phyloP scores from a whole-genome alignment of 352 stramenopile genomes.

The Globisporangium perplexum region DNA sequence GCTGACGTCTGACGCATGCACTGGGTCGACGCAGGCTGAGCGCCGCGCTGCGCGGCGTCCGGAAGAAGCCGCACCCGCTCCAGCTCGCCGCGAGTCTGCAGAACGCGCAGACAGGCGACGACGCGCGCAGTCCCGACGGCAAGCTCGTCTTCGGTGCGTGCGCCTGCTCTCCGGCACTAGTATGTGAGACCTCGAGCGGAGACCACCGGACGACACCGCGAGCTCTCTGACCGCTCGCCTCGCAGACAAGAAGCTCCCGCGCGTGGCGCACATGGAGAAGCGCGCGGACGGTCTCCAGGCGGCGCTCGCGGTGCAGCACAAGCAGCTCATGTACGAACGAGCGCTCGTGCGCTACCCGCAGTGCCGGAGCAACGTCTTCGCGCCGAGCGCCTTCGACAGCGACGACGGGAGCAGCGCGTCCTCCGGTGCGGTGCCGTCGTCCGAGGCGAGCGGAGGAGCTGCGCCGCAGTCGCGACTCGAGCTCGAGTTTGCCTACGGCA shows the following conservation, averaged over 20 bases:
- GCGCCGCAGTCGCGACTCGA: constrained; percentile 35
- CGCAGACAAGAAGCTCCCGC: constrained; percentile 61
- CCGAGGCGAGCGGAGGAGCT: background rate
- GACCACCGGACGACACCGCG: too few species aligned
- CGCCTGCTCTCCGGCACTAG: background rate
- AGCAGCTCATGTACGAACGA: constrained; percentile 58
- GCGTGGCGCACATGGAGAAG: constrained; percentile 69
- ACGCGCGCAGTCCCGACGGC: constrained; percentile 38
- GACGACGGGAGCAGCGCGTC: background rate
- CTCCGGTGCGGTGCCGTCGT: background rate
- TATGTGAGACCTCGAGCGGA: too few species aligned
- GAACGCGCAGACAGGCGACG: constrained; percentile 16
- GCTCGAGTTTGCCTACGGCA: constrained; percentile 57
- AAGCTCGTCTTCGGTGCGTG: constrained; percentile 59
- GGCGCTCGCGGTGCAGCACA: constrained; percentile 42
- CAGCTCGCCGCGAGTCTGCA: constrained; percentile 26
- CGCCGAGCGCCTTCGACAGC: constrained; percentile 42
- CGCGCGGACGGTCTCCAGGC: constrained; percentile 31
- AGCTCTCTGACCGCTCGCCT: background rate
- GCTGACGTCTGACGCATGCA: background rate
- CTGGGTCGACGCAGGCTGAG: background rate
- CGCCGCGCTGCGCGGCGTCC: constrained; percentile 23
- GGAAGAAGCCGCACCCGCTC: constrained; percentile 45
- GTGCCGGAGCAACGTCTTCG: constrained; percentile 63
- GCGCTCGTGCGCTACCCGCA: constrained; percentile 58